Conservation (phyloP, 2,329 filamentous ascomycete genomes). For the Sclerotinia subarctica region DNA sequence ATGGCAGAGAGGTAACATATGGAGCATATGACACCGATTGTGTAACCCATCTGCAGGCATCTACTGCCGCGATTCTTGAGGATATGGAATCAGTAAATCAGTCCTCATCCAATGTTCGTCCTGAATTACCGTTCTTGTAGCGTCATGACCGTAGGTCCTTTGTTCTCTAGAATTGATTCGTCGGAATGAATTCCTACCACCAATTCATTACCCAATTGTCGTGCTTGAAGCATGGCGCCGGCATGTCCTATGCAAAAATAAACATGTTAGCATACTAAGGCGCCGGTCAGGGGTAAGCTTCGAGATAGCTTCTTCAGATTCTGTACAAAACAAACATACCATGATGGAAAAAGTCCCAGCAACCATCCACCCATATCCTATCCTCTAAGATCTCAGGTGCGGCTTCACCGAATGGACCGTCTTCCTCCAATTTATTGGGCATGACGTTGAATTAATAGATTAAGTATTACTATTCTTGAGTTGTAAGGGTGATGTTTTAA, state of each 20-base stretch:
- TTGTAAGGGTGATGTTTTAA: background rate
- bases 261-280: constrained; percentile 8
- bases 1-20: constrained; percentile 89
- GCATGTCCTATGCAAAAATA: constrained; percentile 68
- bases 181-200: constrained; percentile 94
- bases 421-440: constrained; percentile 25
- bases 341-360: constrained; percentile 99
- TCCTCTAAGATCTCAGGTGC: constrained; percentile 49
- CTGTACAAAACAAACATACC: constrained; percentile 49
- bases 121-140: constrained; percentile 70
- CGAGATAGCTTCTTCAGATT: background rate
- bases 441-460: constrained; percentile 19
- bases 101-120: constrained; percentile 26
- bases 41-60: constrained; percentile 94
- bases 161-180: constrained; percentile 92
- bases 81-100: constrained; percentile 33
- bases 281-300: background rate
- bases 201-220: constrained; percentile 83
- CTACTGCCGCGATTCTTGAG: constrained; percentile 74
- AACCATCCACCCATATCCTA: constrained; percentile 96
- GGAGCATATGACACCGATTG: constrained; percentile 79
- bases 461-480: background rate
- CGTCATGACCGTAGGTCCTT: constrained; percentile 96
- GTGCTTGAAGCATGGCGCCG: constrained; percentile 92
- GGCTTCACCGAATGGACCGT: constrained; percentile 33